Conservation (phyloP, 257 asterid species). For the Anisodus tanguticus region DNA sequence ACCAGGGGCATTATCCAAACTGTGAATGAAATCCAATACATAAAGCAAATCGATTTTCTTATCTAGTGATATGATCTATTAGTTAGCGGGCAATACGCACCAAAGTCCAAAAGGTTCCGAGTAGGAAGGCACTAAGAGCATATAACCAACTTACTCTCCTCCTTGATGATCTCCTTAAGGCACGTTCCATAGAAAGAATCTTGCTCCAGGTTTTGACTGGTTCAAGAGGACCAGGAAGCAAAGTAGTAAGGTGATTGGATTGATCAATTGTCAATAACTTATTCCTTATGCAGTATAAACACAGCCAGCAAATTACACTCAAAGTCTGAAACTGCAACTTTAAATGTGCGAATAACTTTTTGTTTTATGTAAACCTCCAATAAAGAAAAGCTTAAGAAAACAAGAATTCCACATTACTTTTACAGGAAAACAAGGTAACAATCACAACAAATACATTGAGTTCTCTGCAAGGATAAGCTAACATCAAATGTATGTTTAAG, state of each 20-base stretch:
- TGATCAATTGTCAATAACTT: not conserved
- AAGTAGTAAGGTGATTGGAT: not conserved
- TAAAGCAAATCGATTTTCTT: no score
- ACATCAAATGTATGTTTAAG: slow-evolving; percentile 20
- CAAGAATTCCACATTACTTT: not conserved
- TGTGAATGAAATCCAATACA: no score
- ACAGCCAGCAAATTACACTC: not conserved
- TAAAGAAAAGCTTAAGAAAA: not conserved
- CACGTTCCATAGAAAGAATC: not conserved
- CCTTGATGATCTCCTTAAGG: no score
- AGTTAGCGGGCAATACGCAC: no score
- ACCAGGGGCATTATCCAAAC: no score
- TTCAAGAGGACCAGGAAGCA: not conserved
- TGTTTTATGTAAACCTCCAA: not conserved
- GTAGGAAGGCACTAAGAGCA: not conserved
- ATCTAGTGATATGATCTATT: no score
- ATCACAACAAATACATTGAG: slow-evolving; percentile 10
- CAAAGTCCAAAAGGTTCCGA: no score
- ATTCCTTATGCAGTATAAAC: not conserved
- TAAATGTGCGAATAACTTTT: not conserved
- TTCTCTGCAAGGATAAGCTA: not conserved
- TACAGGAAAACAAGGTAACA: not conserved
- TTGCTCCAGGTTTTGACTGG: not conserved
- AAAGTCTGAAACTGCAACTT: not conserved
- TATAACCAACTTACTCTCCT: not conserved